Evolutionary conservation across 1,284 basidiomycete species (phyloP).

Genomic region (Cutaneotrichosporon cutaneum): DNA sequence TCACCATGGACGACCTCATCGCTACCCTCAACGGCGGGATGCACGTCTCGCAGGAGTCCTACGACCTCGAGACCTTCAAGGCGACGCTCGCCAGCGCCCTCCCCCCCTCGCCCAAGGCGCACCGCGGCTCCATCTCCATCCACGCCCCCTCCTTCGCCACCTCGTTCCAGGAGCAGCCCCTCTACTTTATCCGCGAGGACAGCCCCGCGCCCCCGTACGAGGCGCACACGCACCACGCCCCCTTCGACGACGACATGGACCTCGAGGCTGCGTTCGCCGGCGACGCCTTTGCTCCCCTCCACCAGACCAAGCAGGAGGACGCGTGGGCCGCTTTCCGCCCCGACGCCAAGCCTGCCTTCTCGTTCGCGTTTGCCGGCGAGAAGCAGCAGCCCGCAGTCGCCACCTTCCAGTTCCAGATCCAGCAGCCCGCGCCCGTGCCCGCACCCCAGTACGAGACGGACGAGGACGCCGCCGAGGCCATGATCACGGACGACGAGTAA

Average conservation of each 20-base stretch:
- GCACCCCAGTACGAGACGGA: slow-evolving; percentile 3
- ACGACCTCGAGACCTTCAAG: slow-evolving; percentile 46
- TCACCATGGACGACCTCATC: slow-evolving; percentile 52
- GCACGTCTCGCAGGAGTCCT: slow-evolving; percentile 45
- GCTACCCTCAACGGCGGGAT: slow-evolving; percentile 43
- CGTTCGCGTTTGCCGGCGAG: neutral
- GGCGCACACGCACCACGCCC: neutral
- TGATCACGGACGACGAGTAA: slow-evolving; percentile 10
- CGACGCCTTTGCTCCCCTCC: slow-evolving; percentile 22
- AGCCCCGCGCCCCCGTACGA: slow-evolving; percentile 2
- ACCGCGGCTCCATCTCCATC: slow-evolving; percentile 9
- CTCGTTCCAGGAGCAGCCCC: slow-evolving; percentile 12
- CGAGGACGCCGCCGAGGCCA: slow-evolving; percentile 7
- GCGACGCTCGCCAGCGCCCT: slow-evolving; percentile 25
- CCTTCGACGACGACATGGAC: slow-evolving; percentile 8
- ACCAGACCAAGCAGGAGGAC: neutral
- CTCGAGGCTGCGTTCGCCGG: slow-evolving; percentile 25
- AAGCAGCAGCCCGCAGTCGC: neutral
- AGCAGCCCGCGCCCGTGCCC: neutral
- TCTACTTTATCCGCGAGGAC: slow-evolving; percentile 9
- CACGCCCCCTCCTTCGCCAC: slow-evolving; percentile 1
- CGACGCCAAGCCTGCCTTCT: neutral
- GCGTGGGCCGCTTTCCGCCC: slow-evolving; percentile 3
- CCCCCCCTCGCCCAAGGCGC: slow-evolving; percentile 8
- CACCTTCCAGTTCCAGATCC: slow-evolving; percentile 2